Base-by-base conservation (phyloP, 208 protist species). In the Trypanosoma rangeli region DNA sequence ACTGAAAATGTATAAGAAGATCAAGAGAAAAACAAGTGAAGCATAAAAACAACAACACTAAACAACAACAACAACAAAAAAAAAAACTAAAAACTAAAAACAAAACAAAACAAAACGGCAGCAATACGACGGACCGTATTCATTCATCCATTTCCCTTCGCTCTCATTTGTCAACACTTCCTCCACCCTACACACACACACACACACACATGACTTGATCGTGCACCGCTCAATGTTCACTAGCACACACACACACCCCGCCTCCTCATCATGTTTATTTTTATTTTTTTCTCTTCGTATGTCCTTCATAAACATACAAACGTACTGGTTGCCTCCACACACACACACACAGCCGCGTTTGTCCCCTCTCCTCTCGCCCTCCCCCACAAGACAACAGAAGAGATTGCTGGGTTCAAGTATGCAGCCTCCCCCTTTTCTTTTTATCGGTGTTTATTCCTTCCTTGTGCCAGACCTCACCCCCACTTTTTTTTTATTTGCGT, bases 121-220 rank as follows among this genome's bases (percentile, higher is more conserved):
- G 5, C 42, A 48, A 68, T 0, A 56, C 59, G 15, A 28, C 63
- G n/a, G 55, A 22, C 13, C 24, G 10, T 54, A 33, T n/a, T 37
- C 37, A 79, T 22, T 73, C 53, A 39, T 77, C 13, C 42, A 46
- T 18, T 46, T 46, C 42, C 12, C 42, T 16, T 16, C 42, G 12
- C 15, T 46, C 42, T 46, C 15, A 46, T 46, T 46, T 16, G 15
- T 9, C 42, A 20, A 15, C 15, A 18, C 3, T 46, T 46, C 13
- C 42, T 46, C 15, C 15, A 46, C 42, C 42, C 42, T 15, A 46
- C 42, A 15, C n/a, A n/a, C n/a, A n/a, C n/a, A n/a, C n/a, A n/a
- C n/a, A n/a, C n/a, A n/a, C n/a, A n/a, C n/a, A n/a, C n/a, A n/a
- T n/a, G n/a, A 37, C 7, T 37, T 37, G 33, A 37, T 37, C 33